These are phyloP conservation scores for Cyclotella cryptica DNA, from an alignment of 108 stramenopile genomes.

Conservation along the genomic window DNA sequence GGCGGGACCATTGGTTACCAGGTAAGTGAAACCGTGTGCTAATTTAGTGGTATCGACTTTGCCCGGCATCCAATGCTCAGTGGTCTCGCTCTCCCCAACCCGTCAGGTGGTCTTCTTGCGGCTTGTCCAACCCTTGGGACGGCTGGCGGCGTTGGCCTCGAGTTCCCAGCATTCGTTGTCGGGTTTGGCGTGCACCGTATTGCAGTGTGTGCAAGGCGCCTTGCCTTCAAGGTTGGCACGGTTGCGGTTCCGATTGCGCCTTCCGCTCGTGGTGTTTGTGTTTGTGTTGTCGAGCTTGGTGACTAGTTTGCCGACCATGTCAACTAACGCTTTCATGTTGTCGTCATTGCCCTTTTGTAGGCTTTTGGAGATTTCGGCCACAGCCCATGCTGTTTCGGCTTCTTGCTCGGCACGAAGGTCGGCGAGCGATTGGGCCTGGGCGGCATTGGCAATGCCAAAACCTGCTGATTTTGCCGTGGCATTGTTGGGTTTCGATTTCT, in stretches of 20 bases:
- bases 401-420: too few relatives aligned
- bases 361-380: background rate
- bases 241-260: background rate
- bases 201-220: constrained; percentile 12
- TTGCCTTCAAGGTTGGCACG: background rate
- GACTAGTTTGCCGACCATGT: too few relatives aligned
- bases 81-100: constrained; percentile 4
- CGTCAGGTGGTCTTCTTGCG: background rate
- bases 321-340: too few relatives aligned
- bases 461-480: too few relatives aligned
- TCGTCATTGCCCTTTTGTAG: too few relatives aligned
- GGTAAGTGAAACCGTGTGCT: constrained; percentile 14
- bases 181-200: constrained; percentile 12
- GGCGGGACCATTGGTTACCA: too few relatives aligned
- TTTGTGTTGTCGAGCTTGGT: too few relatives aligned
- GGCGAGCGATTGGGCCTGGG: too few relatives aligned
- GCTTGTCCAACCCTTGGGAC: background rate
- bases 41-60: constrained; percentile 29
- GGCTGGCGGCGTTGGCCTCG: background rate
- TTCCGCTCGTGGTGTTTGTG: too few relatives aligned
- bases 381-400: constrained; percentile 2
- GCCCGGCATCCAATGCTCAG: constrained; percentile 18
- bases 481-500: too few relatives aligned
- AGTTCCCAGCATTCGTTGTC: constrained; percentile 25
- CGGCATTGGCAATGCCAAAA: too few relatives aligned